A percentile compares a stretch with the other conserved stretches of the same genome.
phyloP scores from a whole-genome alignment of 768 basidiomycete genomes.

The Podaxis rugospora region DNA sequence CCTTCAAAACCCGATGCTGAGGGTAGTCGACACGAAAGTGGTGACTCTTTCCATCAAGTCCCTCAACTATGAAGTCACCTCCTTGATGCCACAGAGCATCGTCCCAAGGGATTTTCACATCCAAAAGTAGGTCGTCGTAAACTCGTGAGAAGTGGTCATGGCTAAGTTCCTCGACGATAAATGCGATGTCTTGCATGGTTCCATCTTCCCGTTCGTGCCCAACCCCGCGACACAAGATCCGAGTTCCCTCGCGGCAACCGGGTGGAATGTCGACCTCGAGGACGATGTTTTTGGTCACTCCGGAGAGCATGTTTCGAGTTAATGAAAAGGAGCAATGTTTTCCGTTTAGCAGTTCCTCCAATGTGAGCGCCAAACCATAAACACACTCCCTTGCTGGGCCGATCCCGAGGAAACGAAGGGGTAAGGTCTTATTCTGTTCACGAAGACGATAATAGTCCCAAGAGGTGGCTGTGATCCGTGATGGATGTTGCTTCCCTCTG shows the following conservation, averaged over 20 bases:
- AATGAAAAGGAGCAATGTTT: slow-evolving; percentile 55
- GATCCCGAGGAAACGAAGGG: slow-evolving; percentile 36
- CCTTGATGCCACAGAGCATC: slow-evolving; percentile 44
- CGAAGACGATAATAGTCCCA: slow-evolving; percentile 4
- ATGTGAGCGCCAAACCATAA: slow-evolving; percentile 56
- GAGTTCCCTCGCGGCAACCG: slow-evolving; percentile 57
- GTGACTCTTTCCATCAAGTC: slow-evolving; percentile 55
- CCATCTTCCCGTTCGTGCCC: slow-evolving; percentile 63
- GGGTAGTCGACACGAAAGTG: slow-evolving; percentile 49
- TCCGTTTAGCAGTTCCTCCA: slow-evolving; percentile 61
- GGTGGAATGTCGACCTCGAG: slow-evolving; percentile 58
- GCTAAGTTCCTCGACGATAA: slow-evolving; percentile 55
- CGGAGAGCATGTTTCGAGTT: slow-evolving; percentile 49
- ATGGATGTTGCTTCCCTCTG: not conserved
- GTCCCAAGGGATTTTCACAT: slow-evolving; percentile 53
- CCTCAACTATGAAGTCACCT: slow-evolving; percentile 46
- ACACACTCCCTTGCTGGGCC: slow-evolving; percentile 56
- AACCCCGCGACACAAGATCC: slow-evolving; percentile 54
- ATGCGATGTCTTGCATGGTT: slow-evolving; percentile 60
- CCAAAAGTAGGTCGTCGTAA: slow-evolving; percentile 52
- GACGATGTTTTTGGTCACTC: slow-evolving; percentile 46
- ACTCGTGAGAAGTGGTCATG: slow-evolving; percentile 55
- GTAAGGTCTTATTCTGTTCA: slow-evolving; percentile 16
- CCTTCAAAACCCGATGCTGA: slow-evolving; percentile 44
- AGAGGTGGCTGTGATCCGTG: not conserved